Evolutionary conservation across 2,329 filamentous ascomycete genomes (phyloP).

Genomic region (Xylariaceae sp.): DNA sequence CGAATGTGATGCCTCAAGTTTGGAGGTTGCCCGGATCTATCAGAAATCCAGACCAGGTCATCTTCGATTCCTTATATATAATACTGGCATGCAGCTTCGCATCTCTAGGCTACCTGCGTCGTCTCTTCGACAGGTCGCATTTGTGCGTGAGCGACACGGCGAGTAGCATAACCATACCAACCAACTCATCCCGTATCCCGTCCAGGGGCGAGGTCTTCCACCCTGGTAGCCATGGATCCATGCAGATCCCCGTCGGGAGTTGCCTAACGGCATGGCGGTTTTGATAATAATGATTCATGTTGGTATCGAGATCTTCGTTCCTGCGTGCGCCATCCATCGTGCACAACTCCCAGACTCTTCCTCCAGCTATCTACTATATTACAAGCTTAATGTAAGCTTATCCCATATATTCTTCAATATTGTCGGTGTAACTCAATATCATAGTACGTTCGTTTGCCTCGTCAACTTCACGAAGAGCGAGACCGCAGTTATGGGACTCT

Average conservation of each 20-base stretch:
- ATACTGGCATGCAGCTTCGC: not conserved
- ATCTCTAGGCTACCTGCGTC: too few species aligned
- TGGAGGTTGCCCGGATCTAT: constrained; percentile 6
- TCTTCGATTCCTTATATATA: constrained; percentile 19
- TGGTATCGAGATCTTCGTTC: constrained; percentile 4
- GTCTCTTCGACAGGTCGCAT: not conserved
- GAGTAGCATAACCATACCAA: not conserved
- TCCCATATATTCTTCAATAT: not conserved
- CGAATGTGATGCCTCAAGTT: constrained; percentile 24
- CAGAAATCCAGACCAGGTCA: not conserved
- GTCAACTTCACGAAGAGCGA: not conserved
- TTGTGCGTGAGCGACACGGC: not conserved
- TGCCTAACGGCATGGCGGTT: constrained; percentile 15
- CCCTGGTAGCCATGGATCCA: constrained; percentile 16
- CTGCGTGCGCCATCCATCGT: constrained; percentile 11
- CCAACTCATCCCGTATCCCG: constrained; percentile 3
- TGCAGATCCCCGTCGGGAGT: constrained; percentile 26
- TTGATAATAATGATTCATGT: constrained; percentile 17
- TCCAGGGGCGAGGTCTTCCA: constrained; percentile 6
- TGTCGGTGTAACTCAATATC: not conserved
- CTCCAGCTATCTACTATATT: not conserved
- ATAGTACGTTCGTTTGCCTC: not conserved
- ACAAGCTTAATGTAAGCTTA: not conserved
- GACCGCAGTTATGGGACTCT: not conserved
- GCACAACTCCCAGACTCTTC: constrained; percentile 4